Conservation (phyloP, 352 stramenopile species). For the Peronospora tabacina region DNA sequence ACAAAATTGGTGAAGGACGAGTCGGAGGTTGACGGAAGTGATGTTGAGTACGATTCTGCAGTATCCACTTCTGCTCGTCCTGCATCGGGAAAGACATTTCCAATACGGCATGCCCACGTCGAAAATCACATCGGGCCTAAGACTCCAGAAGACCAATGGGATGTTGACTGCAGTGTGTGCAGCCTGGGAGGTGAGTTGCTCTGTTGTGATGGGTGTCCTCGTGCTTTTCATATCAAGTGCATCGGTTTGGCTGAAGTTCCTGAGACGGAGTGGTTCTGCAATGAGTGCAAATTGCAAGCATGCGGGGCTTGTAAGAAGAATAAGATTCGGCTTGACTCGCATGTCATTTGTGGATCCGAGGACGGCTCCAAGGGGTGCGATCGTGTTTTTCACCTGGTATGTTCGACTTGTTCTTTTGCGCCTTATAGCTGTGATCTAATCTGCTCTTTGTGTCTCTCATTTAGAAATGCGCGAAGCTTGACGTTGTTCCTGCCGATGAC, state of each 20-base stretch:
- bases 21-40: slow-evolving; percentile 22
- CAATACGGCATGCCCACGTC: slow-evolving; percentile 18
- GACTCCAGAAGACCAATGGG: slow-evolving; percentile 68
- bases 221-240: slow-evolving; percentile 88
- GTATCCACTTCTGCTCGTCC: slow-evolving; percentile 15
- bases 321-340: slow-evolving; percentile 81
- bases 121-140: slow-evolving; percentile 28
- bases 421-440: background rate
- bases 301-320: slow-evolving; percentile 82
- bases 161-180: slow-evolving; percentile 87
- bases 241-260: slow-evolving; percentile 57
- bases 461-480: slow-evolving; percentile 85
- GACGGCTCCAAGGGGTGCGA: slow-evolving; percentile 83
- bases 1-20: slow-evolving; percentile 19
- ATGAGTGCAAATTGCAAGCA: slow-evolving; percentile 77
- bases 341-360: slow-evolving; percentile 86
- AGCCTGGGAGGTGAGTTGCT: slow-evolving; percentile 74
- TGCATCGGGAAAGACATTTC: slow-evolving; percentile 18
- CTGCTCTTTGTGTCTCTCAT: slow-evolving; percentile 4
- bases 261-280: slow-evolving; percentile 83
- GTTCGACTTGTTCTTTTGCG: background rate
- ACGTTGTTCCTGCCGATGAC: slow-evolving; percentile 70
- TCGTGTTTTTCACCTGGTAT: slow-evolving; percentile 83
- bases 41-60: slow-evolving; percentile 18
- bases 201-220: slow-evolving; percentile 88